phyloP scores from a whole-genome alignment of 805 yeast genomes.

The Lachancea thermotolerans region DNA sequence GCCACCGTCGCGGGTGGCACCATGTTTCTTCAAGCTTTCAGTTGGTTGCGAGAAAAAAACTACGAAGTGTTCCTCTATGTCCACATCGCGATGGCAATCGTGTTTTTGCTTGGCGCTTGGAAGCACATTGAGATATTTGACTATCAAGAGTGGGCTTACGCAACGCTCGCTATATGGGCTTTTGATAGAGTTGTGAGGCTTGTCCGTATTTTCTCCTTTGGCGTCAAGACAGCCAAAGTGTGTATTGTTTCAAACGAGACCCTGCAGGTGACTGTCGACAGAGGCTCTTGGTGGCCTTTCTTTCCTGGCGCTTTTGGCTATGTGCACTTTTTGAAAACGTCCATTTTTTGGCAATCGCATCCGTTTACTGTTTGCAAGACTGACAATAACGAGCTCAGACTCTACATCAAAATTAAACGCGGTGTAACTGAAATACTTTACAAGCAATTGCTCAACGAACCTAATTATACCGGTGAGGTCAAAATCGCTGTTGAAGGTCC shows the following conservation, averaged over 20 bases:
- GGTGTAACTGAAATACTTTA: constrained; percentile 45
- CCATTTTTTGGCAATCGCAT: constrained; percentile 55
- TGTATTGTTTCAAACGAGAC: constrained; percentile 14
- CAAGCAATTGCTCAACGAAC: constrained; percentile 24
- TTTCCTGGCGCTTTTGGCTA: constrained; percentile 47
- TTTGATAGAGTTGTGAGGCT: constrained; percentile 57
- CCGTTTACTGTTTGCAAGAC: constrained; percentile 51
- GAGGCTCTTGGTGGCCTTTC: constrained; percentile 8
- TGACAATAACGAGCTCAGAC: constrained; percentile 32
- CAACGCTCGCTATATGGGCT: constrained; percentile 60
- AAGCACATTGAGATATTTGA: constrained; percentile 36
- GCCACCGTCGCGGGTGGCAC: constrained; percentile 33
- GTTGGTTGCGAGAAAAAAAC: constrained; percentile 39
- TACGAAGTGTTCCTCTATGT: constrained; percentile 41
- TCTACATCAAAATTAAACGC: constrained; percentile 41
- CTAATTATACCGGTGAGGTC: constrained; percentile 28
- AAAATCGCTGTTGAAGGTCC: constrained; percentile 50
- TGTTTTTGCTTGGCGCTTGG: constrained; percentile 42
- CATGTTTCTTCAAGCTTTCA: constrained; percentile 40
- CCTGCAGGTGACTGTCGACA: constrained; percentile 9
- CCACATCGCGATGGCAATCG: constrained; percentile 41
- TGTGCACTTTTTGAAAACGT: constrained; percentile 41
- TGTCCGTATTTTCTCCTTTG: constrained; percentile 49
- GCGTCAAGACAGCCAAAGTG: constrained; percentile 47
- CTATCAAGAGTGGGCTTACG: constrained; percentile 46